Conservation (phyloP, 2,329 filamentous ascomycete species). For the Apiospora koreana region DNA sequence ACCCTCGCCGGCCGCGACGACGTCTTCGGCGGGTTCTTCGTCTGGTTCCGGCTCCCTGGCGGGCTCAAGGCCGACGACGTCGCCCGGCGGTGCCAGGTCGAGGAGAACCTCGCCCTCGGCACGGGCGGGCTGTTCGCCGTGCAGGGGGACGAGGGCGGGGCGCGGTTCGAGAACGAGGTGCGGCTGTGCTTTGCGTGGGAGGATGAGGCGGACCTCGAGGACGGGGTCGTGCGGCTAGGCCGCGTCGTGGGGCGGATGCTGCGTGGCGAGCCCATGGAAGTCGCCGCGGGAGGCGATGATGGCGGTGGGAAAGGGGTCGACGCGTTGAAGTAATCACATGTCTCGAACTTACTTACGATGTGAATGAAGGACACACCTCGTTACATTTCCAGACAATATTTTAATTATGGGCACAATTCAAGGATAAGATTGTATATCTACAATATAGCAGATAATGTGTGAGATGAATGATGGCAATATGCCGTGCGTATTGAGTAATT, state of each 20-base stretch:
- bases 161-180: conserved; percentile 60
- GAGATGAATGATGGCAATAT: neutral
- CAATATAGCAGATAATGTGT: neutral
- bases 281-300: neutral
- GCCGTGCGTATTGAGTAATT: neutral
- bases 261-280: neutral
- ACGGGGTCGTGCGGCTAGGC: conserved; percentile 67
- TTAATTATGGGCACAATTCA: neutral
- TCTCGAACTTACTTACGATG: too few relatives aligned
- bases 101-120: conserved; percentile 69
- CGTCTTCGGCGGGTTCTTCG: conserved; percentile 79
- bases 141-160: conserved; percentile 52
- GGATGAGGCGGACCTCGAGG: conserved; percentile 62
- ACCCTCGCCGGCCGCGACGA: conserved; percentile 26
- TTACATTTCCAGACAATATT: neutral
- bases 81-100: conserved; percentile 55
- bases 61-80: conserved; percentile 57
- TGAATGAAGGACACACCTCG: neutral
- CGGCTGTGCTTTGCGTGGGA: conserved; percentile 76
- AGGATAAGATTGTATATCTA: neutral
- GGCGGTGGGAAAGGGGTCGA: neutral
- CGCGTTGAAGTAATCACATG: neutral
- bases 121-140: conserved; percentile 72
- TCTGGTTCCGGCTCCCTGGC: conserved; percentile 69
- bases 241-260: conserved; percentile 33